Percentiles rank a stretch among this genome's conserved stretches.
These are phyloP conservation scores for Acaromyces ingoldii DNA, from an alignment of 1,284 basidiomycete species.

Conservation along the genomic window DNA sequence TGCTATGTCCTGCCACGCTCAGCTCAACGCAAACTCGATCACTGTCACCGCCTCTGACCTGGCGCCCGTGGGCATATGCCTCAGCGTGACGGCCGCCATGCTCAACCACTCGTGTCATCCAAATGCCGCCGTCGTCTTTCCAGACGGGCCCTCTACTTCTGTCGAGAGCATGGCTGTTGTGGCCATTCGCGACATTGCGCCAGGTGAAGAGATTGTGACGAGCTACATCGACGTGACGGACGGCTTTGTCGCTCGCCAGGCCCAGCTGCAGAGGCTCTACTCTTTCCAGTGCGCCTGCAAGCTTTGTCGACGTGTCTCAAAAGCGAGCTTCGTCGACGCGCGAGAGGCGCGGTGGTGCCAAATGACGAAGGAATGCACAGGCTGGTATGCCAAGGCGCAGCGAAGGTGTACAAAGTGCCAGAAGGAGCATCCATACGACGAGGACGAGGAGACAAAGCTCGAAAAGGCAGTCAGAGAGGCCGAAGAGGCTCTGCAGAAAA, in stretches of 20 bases:
- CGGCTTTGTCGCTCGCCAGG: constrained; percentile 61
- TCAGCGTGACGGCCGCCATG: constrained; percentile 72
- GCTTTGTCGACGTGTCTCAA: constrained; percentile 55
- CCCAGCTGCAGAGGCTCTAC: constrained; percentile 68
- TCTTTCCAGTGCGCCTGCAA: constrained; percentile 71
- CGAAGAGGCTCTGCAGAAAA: constrained; percentile 52
- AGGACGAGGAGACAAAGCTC: constrained; percentile 53
- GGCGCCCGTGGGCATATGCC: constrained; percentile 70
- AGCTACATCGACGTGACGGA: constrained; percentile 77
- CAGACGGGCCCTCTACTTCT: constrained; percentile 53
- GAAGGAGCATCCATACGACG: neutral
- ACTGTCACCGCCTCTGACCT: constrained; percentile 60
- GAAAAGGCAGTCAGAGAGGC: constrained; percentile 69
- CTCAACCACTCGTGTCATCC: constrained; percentile 88
- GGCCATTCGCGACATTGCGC: constrained; percentile 47
- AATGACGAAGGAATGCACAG: neutral
- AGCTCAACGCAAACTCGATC: constrained; percentile 86
- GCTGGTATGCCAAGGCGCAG: neutral
- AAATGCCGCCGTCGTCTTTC: constrained; percentile 85
- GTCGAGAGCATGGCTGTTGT: constrained; percentile 58
- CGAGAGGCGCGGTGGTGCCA: constrained; percentile 65
- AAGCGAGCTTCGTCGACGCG: constrained; percentile 58
- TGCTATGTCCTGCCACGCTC: constrained; percentile 3
- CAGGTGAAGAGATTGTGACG: constrained; percentile 56
- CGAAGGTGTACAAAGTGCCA: neutral